Evolutionary conservation across 495 filamentous ascomycete genomes (phyloP).

Genomic region (Xylaria cubensis): DNA sequence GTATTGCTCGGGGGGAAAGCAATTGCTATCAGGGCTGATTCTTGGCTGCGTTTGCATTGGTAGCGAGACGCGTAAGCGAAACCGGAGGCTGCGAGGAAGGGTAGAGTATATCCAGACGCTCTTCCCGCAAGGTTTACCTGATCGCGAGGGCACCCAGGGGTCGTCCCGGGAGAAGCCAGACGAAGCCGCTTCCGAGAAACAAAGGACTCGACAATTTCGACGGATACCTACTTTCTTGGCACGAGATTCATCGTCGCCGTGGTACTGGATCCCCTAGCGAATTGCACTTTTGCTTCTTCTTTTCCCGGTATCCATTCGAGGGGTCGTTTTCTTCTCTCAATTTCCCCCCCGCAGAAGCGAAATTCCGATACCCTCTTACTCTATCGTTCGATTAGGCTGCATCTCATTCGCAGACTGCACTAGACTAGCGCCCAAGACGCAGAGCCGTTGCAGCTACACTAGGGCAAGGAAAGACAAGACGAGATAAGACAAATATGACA

Average conservation of each 20-base stretch:
- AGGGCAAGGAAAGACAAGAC: background rate
- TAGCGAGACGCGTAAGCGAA: background rate
- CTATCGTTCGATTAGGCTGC: background rate
- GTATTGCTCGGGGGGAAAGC: background rate
- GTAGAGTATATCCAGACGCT: slow-evolving; percentile 5
- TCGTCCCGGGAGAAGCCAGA: slow-evolving; percentile 2
- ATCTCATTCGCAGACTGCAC: slow-evolving; percentile 12
- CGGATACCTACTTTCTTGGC: slow-evolving; percentile 17
- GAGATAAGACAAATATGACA: slow-evolving; percentile 27
- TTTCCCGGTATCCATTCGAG: background rate
- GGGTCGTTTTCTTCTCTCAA: background rate
- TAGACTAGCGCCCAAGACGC: background rate
- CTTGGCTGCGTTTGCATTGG: slow-evolving; percentile 13
- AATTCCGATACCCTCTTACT: background rate
- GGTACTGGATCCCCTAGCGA: background rate
- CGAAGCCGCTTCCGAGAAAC: slow-evolving; percentile 1
- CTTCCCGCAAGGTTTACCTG: background rate
- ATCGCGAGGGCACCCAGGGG: background rate
- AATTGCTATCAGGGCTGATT: background rate
- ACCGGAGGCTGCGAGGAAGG: slow-evolving; percentile 7
- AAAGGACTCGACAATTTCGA: slow-evolving; percentile 20
- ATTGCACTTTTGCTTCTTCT: background rate
- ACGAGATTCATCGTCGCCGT: slow-evolving; percentile 12
- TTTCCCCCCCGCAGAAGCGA: slow-evolving; percentile 13
- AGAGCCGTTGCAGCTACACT: background rate